Conservation (phyloP, 352 stramenopile species). For the Hyaloperonospora arabidopsidis region DNA sequence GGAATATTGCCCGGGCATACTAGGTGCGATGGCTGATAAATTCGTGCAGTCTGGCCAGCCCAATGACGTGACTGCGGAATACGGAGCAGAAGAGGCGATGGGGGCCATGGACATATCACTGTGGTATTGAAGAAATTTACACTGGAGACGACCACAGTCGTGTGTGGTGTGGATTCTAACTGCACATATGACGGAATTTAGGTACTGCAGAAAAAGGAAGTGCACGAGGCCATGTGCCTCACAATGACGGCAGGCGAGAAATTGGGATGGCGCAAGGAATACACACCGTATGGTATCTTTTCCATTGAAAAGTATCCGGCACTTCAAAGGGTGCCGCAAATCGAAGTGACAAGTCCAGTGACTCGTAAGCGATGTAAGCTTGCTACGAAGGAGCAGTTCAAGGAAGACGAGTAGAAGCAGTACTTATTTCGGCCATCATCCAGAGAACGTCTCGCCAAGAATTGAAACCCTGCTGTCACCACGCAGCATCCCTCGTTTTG, state of each 20-base stretch:
- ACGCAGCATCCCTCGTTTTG: too few species aligned
- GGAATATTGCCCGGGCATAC: conserved; percentile 80
- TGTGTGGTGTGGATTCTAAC: conserved; percentile 68
- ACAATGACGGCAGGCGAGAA: conserved; percentile 70
- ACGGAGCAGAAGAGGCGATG: conserved; percentile 81
- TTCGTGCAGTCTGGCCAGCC: conserved; percentile 73
- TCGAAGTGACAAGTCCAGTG: too few species aligned
- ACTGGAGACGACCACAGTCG: conserved; percentile 49
- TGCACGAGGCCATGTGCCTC: conserved; percentile 72
- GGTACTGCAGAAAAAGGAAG: conserved; percentile 61
- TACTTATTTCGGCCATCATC: too few species aligned
- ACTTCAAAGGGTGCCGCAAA: too few species aligned
- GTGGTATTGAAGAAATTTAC: conserved; percentile 52
- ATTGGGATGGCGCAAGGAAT: conserved; percentile 42
- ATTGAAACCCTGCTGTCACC: too few species aligned
- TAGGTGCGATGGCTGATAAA: conserved; percentile 76
- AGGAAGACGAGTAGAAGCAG: too few species aligned
- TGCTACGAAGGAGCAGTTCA: too few species aligned
- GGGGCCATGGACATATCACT: conserved; percentile 56
- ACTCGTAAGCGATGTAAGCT: too few species aligned
- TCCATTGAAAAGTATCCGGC: conserved; percentile 68
- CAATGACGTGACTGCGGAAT: conserved; percentile 53
- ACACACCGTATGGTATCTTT: conserved; percentile 79
- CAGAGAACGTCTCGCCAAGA: too few species aligned
- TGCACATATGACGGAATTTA: conserved; percentile 63